phyloP scores from a whole-genome alignment of 768 basidiomycete species.

The Agaricus blazei region DNA sequence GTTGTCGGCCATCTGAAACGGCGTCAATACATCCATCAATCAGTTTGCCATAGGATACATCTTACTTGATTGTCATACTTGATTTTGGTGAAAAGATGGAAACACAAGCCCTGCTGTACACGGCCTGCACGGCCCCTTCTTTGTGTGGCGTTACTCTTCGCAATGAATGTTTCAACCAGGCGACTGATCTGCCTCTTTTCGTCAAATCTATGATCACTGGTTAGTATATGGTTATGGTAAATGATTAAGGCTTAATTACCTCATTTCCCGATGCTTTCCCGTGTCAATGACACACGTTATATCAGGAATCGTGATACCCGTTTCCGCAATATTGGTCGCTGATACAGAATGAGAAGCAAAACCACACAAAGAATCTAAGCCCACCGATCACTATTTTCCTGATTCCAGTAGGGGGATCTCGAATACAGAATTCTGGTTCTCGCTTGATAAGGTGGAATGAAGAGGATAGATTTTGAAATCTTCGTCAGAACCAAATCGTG shows the following conservation, averaged over 20 bases:
- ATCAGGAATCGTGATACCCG: conserved; percentile 97
- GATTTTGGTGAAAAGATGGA: conserved; percentile 90
- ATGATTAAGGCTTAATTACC: conserved; percentile 30
- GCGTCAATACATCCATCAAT: conserved; percentile 1
- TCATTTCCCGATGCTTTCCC: conserved; percentile 93
- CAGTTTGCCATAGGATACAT: not conserved
- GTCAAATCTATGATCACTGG: conserved; percentile 60
- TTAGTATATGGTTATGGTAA: not conserved
- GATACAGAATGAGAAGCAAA: conserved; percentile 4
- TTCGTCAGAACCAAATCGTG: conserved; percentile 53
- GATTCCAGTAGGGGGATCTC: conserved; percentile 76
- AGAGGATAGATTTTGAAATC: conserved; percentile 76
- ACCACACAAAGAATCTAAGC: conserved; percentile 13
- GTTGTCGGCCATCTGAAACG: conserved; percentile 71
- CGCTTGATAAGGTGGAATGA: conserved; percentile 90
- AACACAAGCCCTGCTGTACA: conserved; percentile 84
- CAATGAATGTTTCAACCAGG: conserved; percentile 86
- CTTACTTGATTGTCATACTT: conserved; percentile 75
- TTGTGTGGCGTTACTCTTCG: conserved; percentile 88
- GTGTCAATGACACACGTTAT: conserved; percentile 95
- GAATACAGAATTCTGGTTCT: conserved; percentile 88
- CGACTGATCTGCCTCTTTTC: conserved; percentile 96
- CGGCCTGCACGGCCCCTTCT: conserved; percentile 89
- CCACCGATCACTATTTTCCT: conserved; percentile 93
- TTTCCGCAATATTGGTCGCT: conserved; percentile 95